Base-by-base conservation (phyloP, 768 basidiomycete species). In the Omphalotus guepiniiformis region DNA sequence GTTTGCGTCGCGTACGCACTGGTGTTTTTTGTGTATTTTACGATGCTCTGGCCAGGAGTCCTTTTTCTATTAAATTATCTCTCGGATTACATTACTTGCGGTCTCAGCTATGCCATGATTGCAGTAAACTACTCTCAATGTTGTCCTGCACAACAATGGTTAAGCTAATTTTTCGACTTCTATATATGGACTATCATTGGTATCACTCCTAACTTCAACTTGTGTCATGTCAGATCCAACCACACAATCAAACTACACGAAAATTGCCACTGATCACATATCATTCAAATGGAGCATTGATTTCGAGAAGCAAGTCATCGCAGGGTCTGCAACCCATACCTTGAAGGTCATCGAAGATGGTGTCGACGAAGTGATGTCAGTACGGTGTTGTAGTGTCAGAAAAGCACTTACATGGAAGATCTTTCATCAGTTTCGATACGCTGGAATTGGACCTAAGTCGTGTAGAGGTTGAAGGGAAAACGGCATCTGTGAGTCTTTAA, bases 231-330 rank as follows among this genome's bases (percentile, higher is more conserved):
- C 44, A 21, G 86, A 90, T 58, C 83, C 82, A 16, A 81, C 88
- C 0, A 85, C 86, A 0, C 86, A 92, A 58, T 78, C 90, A 19
- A 96, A 96, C 68, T 91, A 88, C 63, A 62, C 67, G 4, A 67
- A 83, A 39, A 74, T 93, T 53, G 63, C 70, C 2, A 82, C 87
- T 1, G 72, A 78, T 29, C 80, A 90, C 59, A 66, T 93, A 13
- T 66, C 76, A 18, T 79, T 96, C 42, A 75, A 87, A 53, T 95
- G 92, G 93, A 66, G 56, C 0, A 66, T 96, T 53, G 83, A 96
- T 65, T 96, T 92, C 61, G 56, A 71, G 0, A 59, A 70, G 3
- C 64, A 83, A 55, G 66, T 73, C 42, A 70, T 95, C 51, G 62
- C 66, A 25, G 93, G 94, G 1, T 73, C 76, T 16, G 88, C 75